Evolutionary conservation across 306 rosid genomes (phyloP), one percentile per base, ranked within the genome.

Genomic region (Mimosa bimucronata): DNA sequence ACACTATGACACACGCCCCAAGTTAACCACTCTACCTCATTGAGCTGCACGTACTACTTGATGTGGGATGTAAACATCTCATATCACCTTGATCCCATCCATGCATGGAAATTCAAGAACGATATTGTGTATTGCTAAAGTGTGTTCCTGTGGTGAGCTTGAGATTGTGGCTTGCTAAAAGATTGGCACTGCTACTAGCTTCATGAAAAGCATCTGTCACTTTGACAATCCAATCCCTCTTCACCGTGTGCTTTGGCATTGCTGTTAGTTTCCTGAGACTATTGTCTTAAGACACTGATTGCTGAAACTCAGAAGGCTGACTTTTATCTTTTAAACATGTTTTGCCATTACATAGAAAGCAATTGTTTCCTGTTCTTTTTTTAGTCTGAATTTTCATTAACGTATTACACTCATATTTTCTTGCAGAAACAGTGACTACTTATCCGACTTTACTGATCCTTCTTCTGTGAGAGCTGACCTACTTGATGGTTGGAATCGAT

Each of bases 401-500:
- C 18, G 23, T 21, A 74, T 74, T 23, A 74, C 5, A 57, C 15
- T 14, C 2, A 57, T 26, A 64, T 77, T 77, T 66, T 65, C 26
- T 21, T 45, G 65, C 74, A 66, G 80, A 30, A 37, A 34, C 26
- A 66, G 11, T 77, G 73, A 65, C 30, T 31, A 11, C 46, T 52
- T 66, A 31, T n/a, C 62, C 19, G 11, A 34, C 52, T 45, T 48
- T 30, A 21, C 6, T 12, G 64, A 48, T 66, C 65, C 80, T 66
- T 21, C 48, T 44, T 66, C 74, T 77, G 11, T 65, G 25, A 66
- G 52, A 50, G 53, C 74, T 65, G 34, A 21, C 53, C 45, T 77
- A 30, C 26, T 37, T 77, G 65, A 77, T 48, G 65, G 73, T 77
- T 65, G 68, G 66, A 66, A 66, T 31, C 26, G 0, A 48, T 46